Evolutionary conservation across 345 rosid genomes (phyloP), one percentile per base, ranked within the genome.

Genomic region (Crucihimalaya himalaica): DNA sequence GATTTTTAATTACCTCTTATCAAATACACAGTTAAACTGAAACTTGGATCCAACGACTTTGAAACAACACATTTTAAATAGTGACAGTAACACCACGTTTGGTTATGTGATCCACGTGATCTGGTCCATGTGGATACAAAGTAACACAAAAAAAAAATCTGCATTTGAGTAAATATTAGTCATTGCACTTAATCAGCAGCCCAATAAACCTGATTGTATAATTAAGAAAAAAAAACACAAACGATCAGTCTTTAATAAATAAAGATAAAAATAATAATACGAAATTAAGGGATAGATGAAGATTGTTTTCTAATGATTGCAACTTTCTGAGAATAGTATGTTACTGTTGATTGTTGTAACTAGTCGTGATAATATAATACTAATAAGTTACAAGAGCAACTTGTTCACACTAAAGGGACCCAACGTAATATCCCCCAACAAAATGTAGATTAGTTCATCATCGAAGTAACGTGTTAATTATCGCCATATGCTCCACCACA

Each of bases 401-500:
- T 66, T 74, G 72, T 56, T 66, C 12, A 18, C 52, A 37, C 66
- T 13, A 34, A 56, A 66, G 25, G 78, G 72, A 39, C 78, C 78
- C 66, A n/a, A 73, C 45, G 51, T 13, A 64, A 52, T 14, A n/a
- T 23, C 56, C 32, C 54, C 10, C 21, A 21, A 63, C 55, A 65
- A 48, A 34, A 23, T 39, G 32, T 34, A 21, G 40, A 56, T 56
- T 66, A 20, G 50, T 25, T 34, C 57, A 65, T 13, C 58, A 66
- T 47, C 50, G 18, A 66, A 66, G 72, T 48, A 57, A 66, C 78
- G 45, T 74, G 72, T 29, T 47, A 48, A 66, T 40, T 5, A 57
- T 57, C 72, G 34, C 52, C 61, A 39, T 50, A 48, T 57, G 61
- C 52, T 66, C 34, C 59, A 43, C 23, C 57, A 66, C 66, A 66